A percentile compares a stretch with the other conserved stretches of the same genome.
Evolutionary conservation across 2,329 filamentous ascomycete genomes (phyloP).

Genomic region (Paecilomyces sp.): DNA sequence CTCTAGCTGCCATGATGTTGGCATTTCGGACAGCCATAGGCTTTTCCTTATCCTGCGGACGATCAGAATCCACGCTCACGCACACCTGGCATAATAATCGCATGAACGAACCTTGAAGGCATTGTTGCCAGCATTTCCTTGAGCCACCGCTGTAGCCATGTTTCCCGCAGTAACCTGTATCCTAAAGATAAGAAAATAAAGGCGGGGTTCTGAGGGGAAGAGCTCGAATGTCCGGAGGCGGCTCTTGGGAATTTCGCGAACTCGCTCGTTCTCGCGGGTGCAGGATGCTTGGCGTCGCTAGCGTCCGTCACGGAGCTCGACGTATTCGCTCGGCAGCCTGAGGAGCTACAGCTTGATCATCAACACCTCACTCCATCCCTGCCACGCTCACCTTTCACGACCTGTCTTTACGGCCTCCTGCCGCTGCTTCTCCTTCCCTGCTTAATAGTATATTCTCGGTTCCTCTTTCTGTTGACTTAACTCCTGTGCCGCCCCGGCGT

Average conservation of each 20-base stretch:
- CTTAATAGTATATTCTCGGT: slow-evolving; percentile 2
- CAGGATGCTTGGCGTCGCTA: slow-evolving; percentile 32
- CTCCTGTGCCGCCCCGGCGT: slow-evolving; percentile 16
- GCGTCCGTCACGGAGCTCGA: slow-evolving; percentile 25
- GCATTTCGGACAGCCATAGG: slow-evolving; percentile 90
- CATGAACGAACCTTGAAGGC: slow-evolving; percentile 54
- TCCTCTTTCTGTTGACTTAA: slow-evolving; percentile 3
- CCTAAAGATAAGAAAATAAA: slow-evolving; percentile 14
- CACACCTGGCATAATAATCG: slow-evolving; percentile 5
- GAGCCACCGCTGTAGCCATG: slow-evolving; percentile 45
- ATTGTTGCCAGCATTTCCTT: slow-evolving; percentile 50
- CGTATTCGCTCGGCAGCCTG: slow-evolving; percentile 16
- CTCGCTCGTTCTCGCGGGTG: slow-evolving; percentile 22
- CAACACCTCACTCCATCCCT: slow-evolving; percentile 12
- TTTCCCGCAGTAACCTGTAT: slow-evolving; percentile 22
- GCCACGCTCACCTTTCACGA: slow-evolving; percentile 3
- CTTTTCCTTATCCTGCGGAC: slow-evolving; percentile 79
- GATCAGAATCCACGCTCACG: slow-evolving; percentile 32
- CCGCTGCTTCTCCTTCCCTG: slow-evolving; percentile 3
- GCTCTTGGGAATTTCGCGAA: slow-evolving; percentile 30
- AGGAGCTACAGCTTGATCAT: slow-evolving; percentile 19
- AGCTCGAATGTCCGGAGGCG: slow-evolving; percentile 15
- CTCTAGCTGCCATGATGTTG: slow-evolving; percentile 96
- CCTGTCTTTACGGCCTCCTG: neutral
- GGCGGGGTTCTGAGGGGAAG: slow-evolving; percentile 13